phyloP scores from a whole-genome alignment of 202 grass and related monocot species.

The Schoenoplectus triqueter region DNA sequence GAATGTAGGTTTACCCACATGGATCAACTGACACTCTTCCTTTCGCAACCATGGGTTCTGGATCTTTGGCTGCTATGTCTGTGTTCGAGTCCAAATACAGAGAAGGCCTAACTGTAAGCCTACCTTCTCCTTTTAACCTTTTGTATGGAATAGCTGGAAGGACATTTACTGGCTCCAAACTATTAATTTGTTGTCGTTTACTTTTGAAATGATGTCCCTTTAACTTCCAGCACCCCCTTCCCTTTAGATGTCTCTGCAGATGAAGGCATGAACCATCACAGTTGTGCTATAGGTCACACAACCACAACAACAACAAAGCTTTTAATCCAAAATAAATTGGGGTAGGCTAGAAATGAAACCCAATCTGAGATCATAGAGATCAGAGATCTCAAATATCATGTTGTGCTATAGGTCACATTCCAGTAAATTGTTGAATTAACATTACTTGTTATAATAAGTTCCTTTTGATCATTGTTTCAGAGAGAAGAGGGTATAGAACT shows the following conservation, averaged over 20 bases:
- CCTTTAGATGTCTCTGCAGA: neutral
- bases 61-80: conserved; percentile 96
- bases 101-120: conserved; percentile 91
- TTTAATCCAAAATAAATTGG: too few species aligned
- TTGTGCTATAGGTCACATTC: neutral
- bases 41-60: conserved; percentile 99
- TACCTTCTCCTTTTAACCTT: conserved; percentile 4
- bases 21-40: conserved; percentile 97
- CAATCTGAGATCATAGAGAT: too few species aligned
- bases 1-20: conserved; percentile 83
- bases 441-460: neutral
- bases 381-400: too few species aligned
- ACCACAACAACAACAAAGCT: too few species aligned
- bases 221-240: too few species aligned
- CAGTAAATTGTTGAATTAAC: conserved; percentile 13
- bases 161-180: neutral
- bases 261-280: neutral
- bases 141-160: neutral
- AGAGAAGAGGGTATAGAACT: conserved; percentile 90
- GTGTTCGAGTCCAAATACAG: conserved; percentile 89
- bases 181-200: neutral
- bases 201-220: neutral
- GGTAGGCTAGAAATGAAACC: too few species aligned
- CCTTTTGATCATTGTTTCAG: conserved; percentile 52
- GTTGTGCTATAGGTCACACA: neutral